Base-by-base conservation (phyloP, 371 early-diverging fungal species). In the Thermomucor indicae-seudaticae region DNA sequence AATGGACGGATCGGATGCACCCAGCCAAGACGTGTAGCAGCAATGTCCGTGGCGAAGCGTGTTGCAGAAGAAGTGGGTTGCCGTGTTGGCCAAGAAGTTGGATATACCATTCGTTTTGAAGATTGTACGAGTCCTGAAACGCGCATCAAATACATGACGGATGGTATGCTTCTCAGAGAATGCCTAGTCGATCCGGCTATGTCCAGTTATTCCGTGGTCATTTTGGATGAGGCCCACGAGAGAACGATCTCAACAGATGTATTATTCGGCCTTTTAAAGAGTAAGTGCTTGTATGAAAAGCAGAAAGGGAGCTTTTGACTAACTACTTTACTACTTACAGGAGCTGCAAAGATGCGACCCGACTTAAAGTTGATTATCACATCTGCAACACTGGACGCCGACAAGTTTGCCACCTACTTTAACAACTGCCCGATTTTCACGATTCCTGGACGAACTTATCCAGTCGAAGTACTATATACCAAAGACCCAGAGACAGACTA, bases 171-270 rank as follows among this genome's bases (percentile, higher is more conserved):
- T 48, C 74, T 98, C 29, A 85, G 97, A 62, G 99, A 99, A 76
- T 86, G 90, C 60, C 78, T 99, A 47, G 78, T 95, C 34, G 97
- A 98, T 58, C 82, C 90, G 0, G 72, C 74, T 28, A 79, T 97
- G 70, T 67, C 70, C 16, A 82, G 85, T 45, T 99, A 99, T 70
- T 89, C 95, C 22, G 89, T 97, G 29, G 84, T 99, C 43, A 88
- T 97, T 60, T 79, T 99, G 24, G 99, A 99, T 64, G 99, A 99
- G 71, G 99, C 99, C 32, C 99, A 99, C 89, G 99, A 99, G 78
- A 85, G 99, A 50, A 95, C 94, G 6, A 88, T 97, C 32, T 85
- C 85, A 49, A 99, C 99, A 1, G 99, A 99, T 75, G 91, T 99
- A 2, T 62, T 99, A 20, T 95, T 99, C 66, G 97, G 97, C n/a